Conservation (phyloP, 208 protist genomes). For the Trypanosomatidae sp. region DNA sequence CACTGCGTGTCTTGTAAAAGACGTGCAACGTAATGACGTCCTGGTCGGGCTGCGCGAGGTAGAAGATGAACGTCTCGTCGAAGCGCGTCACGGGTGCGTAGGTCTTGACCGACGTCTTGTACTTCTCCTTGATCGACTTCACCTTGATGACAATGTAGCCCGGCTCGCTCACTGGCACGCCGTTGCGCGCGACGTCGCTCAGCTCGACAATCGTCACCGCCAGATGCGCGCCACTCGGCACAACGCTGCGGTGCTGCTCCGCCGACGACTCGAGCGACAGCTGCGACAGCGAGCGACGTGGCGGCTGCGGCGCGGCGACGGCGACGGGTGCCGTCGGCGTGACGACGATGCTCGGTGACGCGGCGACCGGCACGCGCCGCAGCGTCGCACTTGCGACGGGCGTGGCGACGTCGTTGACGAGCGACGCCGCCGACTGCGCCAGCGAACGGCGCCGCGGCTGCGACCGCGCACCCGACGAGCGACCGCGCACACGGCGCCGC, state of each 20-base stretch:
- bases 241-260: constrained; percentile 41
- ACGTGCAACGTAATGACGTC: constrained; percentile 85
- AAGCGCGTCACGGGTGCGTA: constrained; percentile 57
- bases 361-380: too few species aligned
- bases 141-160: constrained; percentile 75
- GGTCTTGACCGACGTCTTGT: constrained; percentile 74
- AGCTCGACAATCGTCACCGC: constrained; percentile 68
- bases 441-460: too few species aligned
- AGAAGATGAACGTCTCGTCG: constrained; percentile 79
- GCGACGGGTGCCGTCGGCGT: too few species aligned
- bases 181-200: constrained; percentile 42
- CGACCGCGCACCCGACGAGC: too few species aligned
- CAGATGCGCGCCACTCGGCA: constrained; percentile 70
- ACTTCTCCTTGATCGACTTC: constrained; percentile 87
- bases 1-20: constrained; percentile 61
- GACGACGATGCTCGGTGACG: too few species aligned
- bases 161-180: constrained; percentile 44
- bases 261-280: constrained; percentile 22
- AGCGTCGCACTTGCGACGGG: too few species aligned
- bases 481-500: too few species aligned
- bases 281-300: constrained; percentile 17
- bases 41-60: constrained; percentile 75
- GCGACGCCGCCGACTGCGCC: too few species aligned
- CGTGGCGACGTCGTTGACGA: too few species aligned
- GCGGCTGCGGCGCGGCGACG: too few species aligned